Evolutionary conservation across 1,284 basidiomycete species (phyloP).

Genomic region (Meira miltonrushii): DNA sequence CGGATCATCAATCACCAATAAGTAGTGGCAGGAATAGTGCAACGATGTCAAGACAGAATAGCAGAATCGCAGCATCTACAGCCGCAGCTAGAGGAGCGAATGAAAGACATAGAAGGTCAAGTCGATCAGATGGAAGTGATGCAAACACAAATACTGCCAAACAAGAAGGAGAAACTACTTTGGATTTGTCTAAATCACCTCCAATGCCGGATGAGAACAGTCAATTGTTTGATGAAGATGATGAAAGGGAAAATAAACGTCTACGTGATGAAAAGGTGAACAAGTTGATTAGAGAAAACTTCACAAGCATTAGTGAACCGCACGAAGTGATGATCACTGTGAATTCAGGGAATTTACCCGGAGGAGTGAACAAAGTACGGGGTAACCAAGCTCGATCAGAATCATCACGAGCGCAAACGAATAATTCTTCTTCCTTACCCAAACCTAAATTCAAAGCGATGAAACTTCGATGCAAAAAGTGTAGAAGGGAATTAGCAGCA

Average conservation of each 20-base stretch:
- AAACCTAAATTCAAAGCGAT: slow-evolving; percentile 22
- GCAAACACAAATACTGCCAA: too few species aligned
- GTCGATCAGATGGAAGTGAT: not conserved
- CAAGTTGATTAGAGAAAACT: not conserved
- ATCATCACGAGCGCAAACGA: slow-evolving; percentile 1
- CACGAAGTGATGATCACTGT: slow-evolving; percentile 30
- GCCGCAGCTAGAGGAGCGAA: not conserved
- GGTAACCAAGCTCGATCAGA: slow-evolving; percentile 26
- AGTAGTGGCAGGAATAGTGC: not conserved
- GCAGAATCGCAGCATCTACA: not conserved
- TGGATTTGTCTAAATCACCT: slow-evolving; percentile 14
- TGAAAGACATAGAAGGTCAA: not conserved
- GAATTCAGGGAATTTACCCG: slow-evolving; percentile 28
- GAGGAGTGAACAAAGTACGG: slow-evolving; percentile 23
- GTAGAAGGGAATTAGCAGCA: slow-evolving; percentile 40
- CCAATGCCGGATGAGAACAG: slow-evolving; percentile 1
- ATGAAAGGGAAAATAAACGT: not conserved
- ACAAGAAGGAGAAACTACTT: not conserved
- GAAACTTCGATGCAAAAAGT: slow-evolving; percentile 43
- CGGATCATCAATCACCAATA: too few species aligned
- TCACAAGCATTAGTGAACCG: slow-evolving; percentile 10
- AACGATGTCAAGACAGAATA: slow-evolving; percentile 1
- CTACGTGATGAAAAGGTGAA: not conserved
- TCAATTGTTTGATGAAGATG: not conserved
- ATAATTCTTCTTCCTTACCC: slow-evolving; percentile 15